Evolutionary conservation across 306 rosid species (phyloP).

Genomic region (Senna siamea): DNA sequence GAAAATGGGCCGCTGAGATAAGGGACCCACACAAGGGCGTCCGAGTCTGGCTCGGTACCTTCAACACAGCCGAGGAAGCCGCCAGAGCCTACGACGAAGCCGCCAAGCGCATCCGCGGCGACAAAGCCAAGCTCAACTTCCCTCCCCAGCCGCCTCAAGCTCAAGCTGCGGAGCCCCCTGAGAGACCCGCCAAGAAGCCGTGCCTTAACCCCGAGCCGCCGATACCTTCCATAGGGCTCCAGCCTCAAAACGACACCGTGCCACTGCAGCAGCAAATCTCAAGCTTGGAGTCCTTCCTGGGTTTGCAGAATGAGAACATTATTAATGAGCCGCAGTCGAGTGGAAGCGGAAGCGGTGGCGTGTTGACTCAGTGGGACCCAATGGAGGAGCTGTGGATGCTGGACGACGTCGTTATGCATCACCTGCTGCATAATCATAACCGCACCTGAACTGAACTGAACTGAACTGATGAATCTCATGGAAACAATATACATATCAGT

Average conservation of each 20-base stretch:
- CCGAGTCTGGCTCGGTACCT: constrained; percentile 83
- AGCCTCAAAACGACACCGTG: not conserved
- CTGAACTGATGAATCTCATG: no score
- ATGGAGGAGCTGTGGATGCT: constrained; percentile 57
- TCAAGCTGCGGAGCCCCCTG: not conserved
- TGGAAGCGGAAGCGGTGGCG: constrained; percentile 18
- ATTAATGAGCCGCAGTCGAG: constrained; percentile 12
- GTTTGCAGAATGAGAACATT: constrained; percentile 37
- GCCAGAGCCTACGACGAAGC: constrained; percentile 77
- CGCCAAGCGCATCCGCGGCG: constrained; percentile 77
- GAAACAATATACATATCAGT: no score
- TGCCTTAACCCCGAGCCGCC: constrained; percentile 26
- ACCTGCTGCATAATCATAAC: not conserved
- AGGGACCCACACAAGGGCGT: constrained; percentile 78
- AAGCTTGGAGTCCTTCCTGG: constrained; percentile 62
- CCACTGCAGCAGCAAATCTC: constrained; percentile 52
- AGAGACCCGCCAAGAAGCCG: constrained; percentile 43
- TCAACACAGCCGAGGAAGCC: constrained; percentile 69
- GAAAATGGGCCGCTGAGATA: constrained; percentile 91
- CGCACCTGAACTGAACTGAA: no score
- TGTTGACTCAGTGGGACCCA: constrained; percentile 32
- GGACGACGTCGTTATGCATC: constrained; percentile 51
- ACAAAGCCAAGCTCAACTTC: constrained; percentile 84
- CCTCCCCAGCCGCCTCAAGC: not conserved
- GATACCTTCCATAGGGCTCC: no score